Percentiles rank a stretch among this genome's conserved stretches.
Conservation (phyloP, 768 basidiomycete genomes). For the Rhodosporidiobolus odoratus region DNA sequence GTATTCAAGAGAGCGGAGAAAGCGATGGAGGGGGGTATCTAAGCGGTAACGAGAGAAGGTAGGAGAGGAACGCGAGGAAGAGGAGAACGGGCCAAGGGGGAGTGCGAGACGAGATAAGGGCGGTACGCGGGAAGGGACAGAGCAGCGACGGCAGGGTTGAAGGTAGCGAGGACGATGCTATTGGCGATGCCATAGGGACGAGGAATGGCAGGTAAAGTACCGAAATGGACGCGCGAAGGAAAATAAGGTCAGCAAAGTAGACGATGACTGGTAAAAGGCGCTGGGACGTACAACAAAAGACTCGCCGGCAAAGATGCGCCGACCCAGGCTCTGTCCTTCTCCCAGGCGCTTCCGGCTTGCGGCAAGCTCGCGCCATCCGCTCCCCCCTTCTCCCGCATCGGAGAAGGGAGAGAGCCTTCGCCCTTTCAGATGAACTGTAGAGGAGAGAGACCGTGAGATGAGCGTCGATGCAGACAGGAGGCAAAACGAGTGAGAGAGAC, state of each 20-base stretch:
- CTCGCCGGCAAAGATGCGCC: too few relatives aligned
- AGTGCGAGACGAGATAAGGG: background rate
- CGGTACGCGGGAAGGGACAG: constrained; percentile 1
- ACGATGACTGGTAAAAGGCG: too few relatives aligned
- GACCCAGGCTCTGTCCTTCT: background rate
- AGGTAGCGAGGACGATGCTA: background rate
- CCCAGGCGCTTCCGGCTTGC: background rate
- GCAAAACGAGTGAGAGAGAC: background rate
- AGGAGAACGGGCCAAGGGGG: background rate
- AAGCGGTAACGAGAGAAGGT: background rate
- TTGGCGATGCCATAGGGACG: too few relatives aligned
- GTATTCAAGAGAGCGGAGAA: background rate
- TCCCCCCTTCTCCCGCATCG: constrained; percentile 25
- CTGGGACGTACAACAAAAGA: too few relatives aligned
- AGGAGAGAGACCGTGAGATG: background rate
- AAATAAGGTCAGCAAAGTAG: too few relatives aligned
- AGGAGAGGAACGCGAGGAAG: background rate
- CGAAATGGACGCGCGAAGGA: too few relatives aligned
- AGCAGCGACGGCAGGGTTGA: too few relatives aligned
- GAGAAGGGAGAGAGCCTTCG: constrained; percentile 13
- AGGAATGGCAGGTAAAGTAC: too few relatives aligned
- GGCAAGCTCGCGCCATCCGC: background rate
- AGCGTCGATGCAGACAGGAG: background rate
- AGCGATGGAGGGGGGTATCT: background rate
- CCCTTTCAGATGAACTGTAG: constrained; percentile 23